Evolutionary conservation across 2,329 filamentous ascomycete species (phyloP), one percentile per base, ranked within the genome.

Genomic region (Penicillium sp.): DNA sequence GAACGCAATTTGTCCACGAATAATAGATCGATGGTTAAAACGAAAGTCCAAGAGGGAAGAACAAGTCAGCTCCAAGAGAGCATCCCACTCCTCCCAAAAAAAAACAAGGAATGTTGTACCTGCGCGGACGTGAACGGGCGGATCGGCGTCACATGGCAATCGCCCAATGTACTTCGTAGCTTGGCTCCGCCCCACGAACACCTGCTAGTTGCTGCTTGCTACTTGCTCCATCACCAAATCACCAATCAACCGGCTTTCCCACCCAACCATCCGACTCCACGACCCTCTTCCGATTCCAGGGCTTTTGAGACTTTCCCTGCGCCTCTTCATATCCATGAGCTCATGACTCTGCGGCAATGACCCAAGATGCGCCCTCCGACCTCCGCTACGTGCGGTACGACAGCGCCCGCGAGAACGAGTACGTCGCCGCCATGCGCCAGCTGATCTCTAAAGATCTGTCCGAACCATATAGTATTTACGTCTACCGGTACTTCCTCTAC

Each of bases 381-480:
- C 77, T 84, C 66, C 80, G 77, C 65, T 89, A 88, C 73, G 75
- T 85, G 62, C 84, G 84, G 69, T 90, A 89, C 73, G 81, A 86
- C 63, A 76, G 77, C 57, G 74, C 81, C 53, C 85, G 86, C 66
- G 87, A 89, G 72, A 82, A 84, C 55, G 79, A 81, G 58, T 88
- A 95, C 74, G 87, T 99, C 45, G 88, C 93, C 38, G 88, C 92
- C 45, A 97, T 99, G 77, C 89, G 94, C 58, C 89, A 93, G 59
- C 81, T 99, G 73, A 99, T 99, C 72, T 95, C 93, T 48, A 96
- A 94, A 72, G 95, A 98, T 75, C 84, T 99, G 53, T 98, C 94
- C 69, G 95, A 99, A 77, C 95, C 95, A 1, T 99, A 99, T 77
- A 98, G 94, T 79, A 98, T 99, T 75, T 99, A 99, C 80, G 95